Percentiles rank a stretch among this genome's conserved stretches.
Evolutionary conservation across 139 green algal species (phyloP).

Genomic region (Haematococcus sp.): DNA sequence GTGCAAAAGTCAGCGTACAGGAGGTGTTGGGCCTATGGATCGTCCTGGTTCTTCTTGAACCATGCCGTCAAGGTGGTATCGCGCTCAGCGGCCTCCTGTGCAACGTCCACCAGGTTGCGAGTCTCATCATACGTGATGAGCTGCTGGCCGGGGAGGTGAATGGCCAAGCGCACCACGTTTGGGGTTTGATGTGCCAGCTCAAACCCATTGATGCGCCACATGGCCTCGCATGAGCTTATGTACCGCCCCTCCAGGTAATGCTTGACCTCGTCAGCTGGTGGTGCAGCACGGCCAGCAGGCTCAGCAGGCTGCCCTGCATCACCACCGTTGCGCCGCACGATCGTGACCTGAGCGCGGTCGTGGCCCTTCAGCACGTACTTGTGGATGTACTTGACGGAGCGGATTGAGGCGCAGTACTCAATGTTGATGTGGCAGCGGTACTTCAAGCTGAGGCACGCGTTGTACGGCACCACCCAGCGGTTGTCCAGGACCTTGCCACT

Average conservation of each 20-base stretch:
- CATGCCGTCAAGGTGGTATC: no score
- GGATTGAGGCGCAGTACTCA: conserved; percentile 19
- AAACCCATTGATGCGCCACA: conserved; percentile 1
- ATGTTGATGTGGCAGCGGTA: conserved; percentile 40
- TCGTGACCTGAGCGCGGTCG: conserved; percentile 14
- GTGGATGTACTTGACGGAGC: conserved; percentile 33
- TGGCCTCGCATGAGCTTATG: conserved; percentile 9
- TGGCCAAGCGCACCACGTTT: conserved; percentile 5
- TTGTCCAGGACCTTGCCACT: conserved; percentile 10
- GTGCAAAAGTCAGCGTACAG: no score
- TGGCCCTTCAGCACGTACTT: conserved; percentile 38
- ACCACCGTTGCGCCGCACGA: no score
- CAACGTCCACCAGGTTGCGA: no score
- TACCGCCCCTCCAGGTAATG: conserved; percentile 17
- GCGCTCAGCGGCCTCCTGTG: no score
- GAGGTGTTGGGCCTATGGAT: not conserved
- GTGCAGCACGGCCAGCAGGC: not conserved
- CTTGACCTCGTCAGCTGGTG: conserved; percentile 22
- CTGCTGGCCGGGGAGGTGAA: conserved; percentile 13
- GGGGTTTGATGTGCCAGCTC: not conserved
- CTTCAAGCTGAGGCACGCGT: conserved; percentile 16
- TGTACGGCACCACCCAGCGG: conserved; percentile 33
- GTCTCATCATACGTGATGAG: no score
- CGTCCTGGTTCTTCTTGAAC: conserved; percentile 5
- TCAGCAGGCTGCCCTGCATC: not conserved